Evolutionary conservation across 139 green algal genomes (phyloP).

Genomic region (Tetradesmus lagerheimii): DNA sequence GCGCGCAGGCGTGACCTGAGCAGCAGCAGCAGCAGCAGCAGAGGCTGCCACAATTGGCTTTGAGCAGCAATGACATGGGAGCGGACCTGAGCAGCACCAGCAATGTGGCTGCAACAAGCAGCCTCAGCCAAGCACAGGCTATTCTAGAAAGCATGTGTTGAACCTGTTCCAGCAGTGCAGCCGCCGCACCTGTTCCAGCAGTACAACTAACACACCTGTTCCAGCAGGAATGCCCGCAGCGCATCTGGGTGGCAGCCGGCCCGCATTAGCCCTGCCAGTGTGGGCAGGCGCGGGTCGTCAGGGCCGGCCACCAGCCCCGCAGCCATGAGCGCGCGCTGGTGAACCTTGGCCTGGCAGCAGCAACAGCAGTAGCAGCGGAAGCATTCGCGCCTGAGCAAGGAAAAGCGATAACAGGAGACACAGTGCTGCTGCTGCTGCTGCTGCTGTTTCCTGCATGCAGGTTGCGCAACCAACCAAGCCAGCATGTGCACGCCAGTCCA

Average conservation of each 20-base stretch:
- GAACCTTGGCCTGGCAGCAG: constrained; percentile 88
- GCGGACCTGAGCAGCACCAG: too few species aligned
- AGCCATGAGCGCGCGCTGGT: constrained; percentile 88
- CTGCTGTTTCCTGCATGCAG: too few species aligned
- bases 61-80: neutral
- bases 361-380: neutral
- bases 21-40: constrained; percentile 6
- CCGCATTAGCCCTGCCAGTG: constrained; percentile 79
- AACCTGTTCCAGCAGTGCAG: neutral
- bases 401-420: too few species aligned
- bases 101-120: too few species aligned
- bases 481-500: too few species aligned
- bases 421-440: neutral
- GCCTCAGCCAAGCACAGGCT: too few species aligned
- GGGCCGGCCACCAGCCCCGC: constrained; percentile 80
- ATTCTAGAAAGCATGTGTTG: too few species aligned
- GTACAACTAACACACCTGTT: constrained; percentile 65
- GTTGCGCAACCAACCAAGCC: too few species aligned
- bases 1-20: constrained; percentile 67
- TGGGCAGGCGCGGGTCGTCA: constrained; percentile 91
- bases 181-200: neutral
- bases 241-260: constrained; percentile 71
- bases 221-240: constrained; percentile 90
- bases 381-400: too few species aligned
- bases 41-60: too few species aligned